Evolutionary conservation across 345 rosid genomes (phyloP).

Genomic region (Sonneratia caseolaris): DNA sequence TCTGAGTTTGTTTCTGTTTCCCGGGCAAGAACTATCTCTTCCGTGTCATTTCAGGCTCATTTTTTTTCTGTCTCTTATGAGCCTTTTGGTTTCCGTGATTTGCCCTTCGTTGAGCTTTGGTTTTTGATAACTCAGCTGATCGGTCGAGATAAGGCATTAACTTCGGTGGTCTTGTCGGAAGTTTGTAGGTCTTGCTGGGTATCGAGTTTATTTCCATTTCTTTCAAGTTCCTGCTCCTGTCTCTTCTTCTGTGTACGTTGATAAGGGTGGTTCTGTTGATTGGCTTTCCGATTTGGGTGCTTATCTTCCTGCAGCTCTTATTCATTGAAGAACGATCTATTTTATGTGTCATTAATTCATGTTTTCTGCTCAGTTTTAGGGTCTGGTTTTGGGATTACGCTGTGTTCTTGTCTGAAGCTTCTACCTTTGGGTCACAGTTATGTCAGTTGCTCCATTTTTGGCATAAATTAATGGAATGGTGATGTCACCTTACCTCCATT

Average conservation of each 20-base stretch:
- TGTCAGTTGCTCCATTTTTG: neutral
- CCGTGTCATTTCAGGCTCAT: neutral
- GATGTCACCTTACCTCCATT: neutral
- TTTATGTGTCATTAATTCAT: neutral
- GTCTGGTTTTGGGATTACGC: neutral
- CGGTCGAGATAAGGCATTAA: neutral
- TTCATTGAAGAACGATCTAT: neutral
- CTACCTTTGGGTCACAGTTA: neutral
- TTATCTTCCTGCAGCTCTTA: neutral
- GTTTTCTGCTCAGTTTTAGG: constrained; percentile 4
- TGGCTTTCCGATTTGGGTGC: neutral
- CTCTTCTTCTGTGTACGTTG: neutral
- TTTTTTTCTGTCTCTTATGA: neutral
- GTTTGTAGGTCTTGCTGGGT: neutral
- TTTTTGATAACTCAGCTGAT: neutral
- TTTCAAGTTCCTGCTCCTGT: neutral
- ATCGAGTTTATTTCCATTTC: neutral
- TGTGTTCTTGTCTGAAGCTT: neutral
- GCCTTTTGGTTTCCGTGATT: neutral
- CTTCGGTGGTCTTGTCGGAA: neutral
- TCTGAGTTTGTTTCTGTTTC: neutral
- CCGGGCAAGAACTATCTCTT: neutral
- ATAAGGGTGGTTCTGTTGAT: neutral
- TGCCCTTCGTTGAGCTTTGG: neutral
- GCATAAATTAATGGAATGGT: neutral